These are phyloP conservation scores for Solanum chiquidenum DNA, from an alignment of 257 asterid genomes.

Conservation along the genomic window DNA sequence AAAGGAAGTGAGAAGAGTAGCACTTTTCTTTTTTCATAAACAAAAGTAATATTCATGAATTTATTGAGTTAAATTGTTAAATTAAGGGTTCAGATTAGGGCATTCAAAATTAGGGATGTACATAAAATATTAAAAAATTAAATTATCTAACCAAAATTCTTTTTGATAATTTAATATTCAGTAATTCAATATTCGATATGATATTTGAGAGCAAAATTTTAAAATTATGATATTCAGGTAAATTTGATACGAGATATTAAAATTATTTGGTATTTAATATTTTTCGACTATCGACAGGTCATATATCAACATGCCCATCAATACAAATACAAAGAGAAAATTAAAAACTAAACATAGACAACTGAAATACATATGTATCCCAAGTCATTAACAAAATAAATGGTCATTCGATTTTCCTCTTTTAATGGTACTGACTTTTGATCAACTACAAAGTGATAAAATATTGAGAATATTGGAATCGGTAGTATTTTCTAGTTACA, in stretches of 20 bases:
- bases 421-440: constrained; percentile 29
- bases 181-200: not conserved
- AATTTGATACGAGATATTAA: not conserved
- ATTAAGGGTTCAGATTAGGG: no score
- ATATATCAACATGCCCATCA: not conserved
- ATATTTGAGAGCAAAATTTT: not conserved
- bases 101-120: not conserved
- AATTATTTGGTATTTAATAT: not conserved
- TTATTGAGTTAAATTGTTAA: no score
- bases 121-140: not conserved
- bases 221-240: not conserved
- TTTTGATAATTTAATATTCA: not conserved
- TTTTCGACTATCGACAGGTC: not conserved
- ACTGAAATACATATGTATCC: not conserved
- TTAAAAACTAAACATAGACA: not conserved
- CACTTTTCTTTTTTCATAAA: no score
- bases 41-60: no score
- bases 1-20: no score
- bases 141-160: not conserved
- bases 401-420: constrained; percentile 26
- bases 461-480: not conserved
- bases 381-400: constrained; percentile 15
- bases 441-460: not conserved
- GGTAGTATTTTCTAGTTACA: not conserved
- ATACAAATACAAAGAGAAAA: not conserved